These are phyloP conservation scores for Corrigiola litoralis DNA, from an alignment of 179 eudicot species.

Conservation along the genomic window DNA sequence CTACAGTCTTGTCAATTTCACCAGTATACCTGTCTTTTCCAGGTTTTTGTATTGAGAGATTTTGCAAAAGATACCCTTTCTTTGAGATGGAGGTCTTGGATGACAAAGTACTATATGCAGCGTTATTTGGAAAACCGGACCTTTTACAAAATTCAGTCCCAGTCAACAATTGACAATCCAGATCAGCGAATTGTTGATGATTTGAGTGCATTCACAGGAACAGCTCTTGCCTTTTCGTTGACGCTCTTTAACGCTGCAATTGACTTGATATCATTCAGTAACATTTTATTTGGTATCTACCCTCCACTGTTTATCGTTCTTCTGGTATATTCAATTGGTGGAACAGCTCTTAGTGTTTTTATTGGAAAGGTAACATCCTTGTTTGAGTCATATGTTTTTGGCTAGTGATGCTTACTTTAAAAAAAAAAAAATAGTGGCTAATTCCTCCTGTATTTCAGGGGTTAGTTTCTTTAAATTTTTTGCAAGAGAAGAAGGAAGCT, in stretches of 20 bases:
- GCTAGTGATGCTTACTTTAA: not conserved
- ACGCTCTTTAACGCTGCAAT: slow-evolving; percentile 85
- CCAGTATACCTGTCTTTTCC: slow-evolving; percentile 19
- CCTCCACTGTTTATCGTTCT: slow-evolving; percentile 95
- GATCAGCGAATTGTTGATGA: slow-evolving; percentile 99
- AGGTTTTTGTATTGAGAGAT: slow-evolving; percentile 94
- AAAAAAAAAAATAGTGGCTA: not conserved
- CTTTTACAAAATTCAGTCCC: slow-evolving; percentile 94
- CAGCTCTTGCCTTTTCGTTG: slow-evolving; percentile 83
- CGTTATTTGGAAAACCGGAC: slow-evolving; percentile 81
- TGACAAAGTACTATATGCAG: slow-evolving; percentile 84
- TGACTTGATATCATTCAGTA: slow-evolving; percentile 94
- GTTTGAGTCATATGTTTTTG: not conserved
- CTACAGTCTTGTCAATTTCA: not conserved
- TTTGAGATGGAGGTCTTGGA: slow-evolving; percentile 97
- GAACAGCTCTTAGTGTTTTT: slow-evolving; percentile 78
- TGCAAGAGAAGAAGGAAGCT: slow-evolving; percentile 99
- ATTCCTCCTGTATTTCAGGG: slow-evolving; percentile 46
- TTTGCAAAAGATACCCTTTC: slow-evolving; percentile 86
- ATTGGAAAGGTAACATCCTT: slow-evolving; percentile 66
- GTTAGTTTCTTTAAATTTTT: slow-evolving; percentile 70
- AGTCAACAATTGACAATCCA: slow-evolving; percentile 92
- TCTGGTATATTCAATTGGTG: slow-evolving; percentile 83
- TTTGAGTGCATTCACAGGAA: slow-evolving; percentile 91
- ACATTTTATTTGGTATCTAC: slow-evolving; percentile 83